These are phyloP conservation scores for Mycena galericulata DNA, from an alignment of 768 basidiomycete genomes.

Conservation along the genomic window DNA sequence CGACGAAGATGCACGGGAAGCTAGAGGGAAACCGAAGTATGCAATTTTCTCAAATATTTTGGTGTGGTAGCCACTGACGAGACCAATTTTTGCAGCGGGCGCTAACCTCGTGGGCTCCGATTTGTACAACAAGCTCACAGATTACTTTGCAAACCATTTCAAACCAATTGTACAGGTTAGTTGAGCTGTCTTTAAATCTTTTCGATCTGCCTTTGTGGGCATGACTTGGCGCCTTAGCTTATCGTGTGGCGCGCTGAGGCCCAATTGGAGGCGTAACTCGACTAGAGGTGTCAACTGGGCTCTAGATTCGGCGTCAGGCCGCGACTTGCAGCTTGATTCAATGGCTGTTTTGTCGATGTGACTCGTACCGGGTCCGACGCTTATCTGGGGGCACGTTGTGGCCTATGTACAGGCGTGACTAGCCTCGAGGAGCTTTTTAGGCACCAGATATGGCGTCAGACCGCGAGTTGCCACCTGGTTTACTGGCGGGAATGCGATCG, in stretches of 20 bases:
- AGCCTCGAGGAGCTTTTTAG: no score
- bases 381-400: no score
- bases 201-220: neutral
- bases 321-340: neutral
- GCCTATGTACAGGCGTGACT: no score
- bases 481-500: no score
- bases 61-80: slow-evolving; percentile 32
- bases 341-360: neutral
- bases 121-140: slow-evolving; percentile 93
- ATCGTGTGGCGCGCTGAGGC: neutral
- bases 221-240: neutral
- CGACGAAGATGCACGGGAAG: slow-evolving; percentile 52
- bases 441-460: no score
- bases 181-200: neutral
- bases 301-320: neutral
- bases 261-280: no score
- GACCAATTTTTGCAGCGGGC: slow-evolving; percentile 68
- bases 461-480: no score
- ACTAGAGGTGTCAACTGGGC: neutral
- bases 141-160: slow-evolving; percentile 89
- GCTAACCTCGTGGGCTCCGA: slow-evolving; percentile 98
- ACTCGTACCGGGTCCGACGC: no score
- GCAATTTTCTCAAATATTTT: slow-evolving; percentile 40
- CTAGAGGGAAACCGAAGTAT: slow-evolving; percentile 73
- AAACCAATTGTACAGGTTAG: slow-evolving; percentile 63